Base-by-base conservation (phyloP, 73 alveolate species). In the Blepharisma stoltei region DNA sequence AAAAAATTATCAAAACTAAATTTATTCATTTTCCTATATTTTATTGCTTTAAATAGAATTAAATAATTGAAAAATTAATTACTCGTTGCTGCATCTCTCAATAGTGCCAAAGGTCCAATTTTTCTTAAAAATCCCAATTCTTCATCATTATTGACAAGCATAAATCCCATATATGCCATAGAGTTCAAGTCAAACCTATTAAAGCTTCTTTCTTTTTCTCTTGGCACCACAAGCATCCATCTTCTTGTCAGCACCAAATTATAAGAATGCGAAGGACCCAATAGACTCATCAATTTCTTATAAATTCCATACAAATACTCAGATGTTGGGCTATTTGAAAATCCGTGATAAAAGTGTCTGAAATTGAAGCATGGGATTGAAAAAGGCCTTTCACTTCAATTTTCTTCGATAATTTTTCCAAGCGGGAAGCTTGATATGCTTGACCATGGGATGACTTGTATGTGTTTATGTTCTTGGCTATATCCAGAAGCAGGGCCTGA, bases 401-500 rank as follows among this genome's bases (percentile, higher is more conserved):
- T 14, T n/a, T 47, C 71, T n/a, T 11, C 54, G 0, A 69, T 43
- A 37, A 14, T 11, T 14, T 43, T 25, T 5, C n/a, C 55, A 37
- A 69, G 38, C 4, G 79, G 65, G 20, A 44, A 69, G 23, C 55
- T 69, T 69, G 79, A 69, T 14, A 69, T 8, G 60, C 41, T 37
- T 4, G n/a, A 32, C 54, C 66, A 82, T 5, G 94, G 94, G 7
- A 86, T 82, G 0, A 83, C 67, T 77, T 88, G 83, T 43, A 84
- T 48, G 52, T 88, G 95, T 84, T 84, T 88, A 71, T 88, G 95
- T 0, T 83, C 81, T 20, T 77, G 80, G 45, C 92, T 85, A 25
- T 87, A 83, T 1, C 95, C 95, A n/a, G 92, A 70, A 38, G 32
- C 54, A 3, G 18, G 52, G 4, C 95, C 95, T 23, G 89, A 68